Conservation (phyloP, 1,284 basidiomycete genomes). For the Quambalaria eucalypti region DNA sequence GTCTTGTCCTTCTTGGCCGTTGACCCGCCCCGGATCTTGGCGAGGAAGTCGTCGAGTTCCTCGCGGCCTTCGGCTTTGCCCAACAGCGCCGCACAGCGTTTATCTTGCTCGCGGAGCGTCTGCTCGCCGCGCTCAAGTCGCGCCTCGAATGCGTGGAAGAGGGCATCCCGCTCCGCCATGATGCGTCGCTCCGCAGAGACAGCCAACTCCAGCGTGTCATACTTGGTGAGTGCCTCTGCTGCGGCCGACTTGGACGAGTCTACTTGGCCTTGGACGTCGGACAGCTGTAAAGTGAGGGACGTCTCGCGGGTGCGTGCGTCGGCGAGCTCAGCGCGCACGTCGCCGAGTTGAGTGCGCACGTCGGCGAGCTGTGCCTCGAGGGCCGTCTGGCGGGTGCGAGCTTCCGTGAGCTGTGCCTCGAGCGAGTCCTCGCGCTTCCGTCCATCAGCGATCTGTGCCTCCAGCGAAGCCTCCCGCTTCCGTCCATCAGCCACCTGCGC, state of each 20-base stretch:
- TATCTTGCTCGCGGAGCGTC: constrained; percentile 38
- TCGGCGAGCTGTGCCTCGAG: background rate
- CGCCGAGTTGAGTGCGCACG: no score
- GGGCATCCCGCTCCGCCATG: constrained; percentile 27
- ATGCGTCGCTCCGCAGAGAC: constrained; percentile 28
- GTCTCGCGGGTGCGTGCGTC: background rate
- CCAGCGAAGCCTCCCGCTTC: background rate
- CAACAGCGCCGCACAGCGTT: constrained; percentile 37
- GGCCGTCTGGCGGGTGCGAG: no score
- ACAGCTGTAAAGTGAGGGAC: background rate
- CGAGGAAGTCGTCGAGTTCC: constrained; percentile 44
- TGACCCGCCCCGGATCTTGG: constrained; percentile 36
- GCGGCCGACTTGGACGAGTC: background rate
- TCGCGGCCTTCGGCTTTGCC: constrained; percentile 44
- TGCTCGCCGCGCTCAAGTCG: constrained; percentile 30
- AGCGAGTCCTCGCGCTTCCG: background rate
- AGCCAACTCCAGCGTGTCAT: constrained; percentile 18
- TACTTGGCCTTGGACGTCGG: background rate
- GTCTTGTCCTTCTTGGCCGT: constrained; percentile 24
- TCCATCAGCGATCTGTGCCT: background rate
- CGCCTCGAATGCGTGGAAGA: constrained; percentile 30
- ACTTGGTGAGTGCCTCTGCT: background rate
- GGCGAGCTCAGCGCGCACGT: background rate
- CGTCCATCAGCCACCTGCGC: no score
- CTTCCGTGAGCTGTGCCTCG: background rate